Evolutionary conservation across 192 early-diverging fungal species (phyloP).

Genomic region (Spizellomyces punctatus): DNA sequence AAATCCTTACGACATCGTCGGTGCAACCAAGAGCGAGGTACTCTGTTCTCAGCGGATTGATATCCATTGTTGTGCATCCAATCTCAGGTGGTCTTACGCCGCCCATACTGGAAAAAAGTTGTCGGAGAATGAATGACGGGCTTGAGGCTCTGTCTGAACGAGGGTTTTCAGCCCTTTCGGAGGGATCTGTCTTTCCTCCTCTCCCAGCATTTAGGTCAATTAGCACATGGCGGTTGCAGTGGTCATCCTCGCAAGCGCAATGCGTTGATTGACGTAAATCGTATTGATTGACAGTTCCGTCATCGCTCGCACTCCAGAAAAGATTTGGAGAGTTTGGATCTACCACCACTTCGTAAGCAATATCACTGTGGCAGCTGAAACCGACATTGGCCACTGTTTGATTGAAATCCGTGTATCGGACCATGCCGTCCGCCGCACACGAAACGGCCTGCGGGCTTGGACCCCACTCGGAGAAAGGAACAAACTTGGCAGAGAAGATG

Average conservation of each 20-base stretch:
- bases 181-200: not conserved
- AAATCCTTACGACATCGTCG: slow-evolving; percentile 54
- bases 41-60: slow-evolving; percentile 43
- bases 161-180: not conserved
- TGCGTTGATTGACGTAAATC: not conserved
- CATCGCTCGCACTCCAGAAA: slow-evolving; percentile 53
- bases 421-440: slow-evolving; percentile 62
- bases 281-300: slow-evolving; percentile 20
- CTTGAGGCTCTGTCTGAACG: not conserved
- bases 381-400: slow-evolving; percentile 1
- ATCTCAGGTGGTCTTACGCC: slow-evolving; percentile 23
- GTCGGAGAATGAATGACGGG: not conserved
- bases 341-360: slow-evolving; percentile 53
- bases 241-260: not conserved
- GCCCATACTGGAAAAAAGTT: not conserved
- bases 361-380: slow-evolving; percentile 45
- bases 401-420: slow-evolving; percentile 56
- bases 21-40: slow-evolving; percentile 53
- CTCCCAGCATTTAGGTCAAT: not conserved
- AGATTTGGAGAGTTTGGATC: slow-evolving; percentile 44
- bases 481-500: slow-evolving; percentile 74
- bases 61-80: slow-evolving; percentile 47
- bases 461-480: slow-evolving; percentile 53
- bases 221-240: not conserved
- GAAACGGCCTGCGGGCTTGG: slow-evolving; percentile 57